A percentile compares a stretch with the other conserved stretches of the same genome.
Evolutionary conservation across 2,329 filamentous ascomycete genomes (phyloP).

Genomic region (Botrytis byssoidea): DNA sequence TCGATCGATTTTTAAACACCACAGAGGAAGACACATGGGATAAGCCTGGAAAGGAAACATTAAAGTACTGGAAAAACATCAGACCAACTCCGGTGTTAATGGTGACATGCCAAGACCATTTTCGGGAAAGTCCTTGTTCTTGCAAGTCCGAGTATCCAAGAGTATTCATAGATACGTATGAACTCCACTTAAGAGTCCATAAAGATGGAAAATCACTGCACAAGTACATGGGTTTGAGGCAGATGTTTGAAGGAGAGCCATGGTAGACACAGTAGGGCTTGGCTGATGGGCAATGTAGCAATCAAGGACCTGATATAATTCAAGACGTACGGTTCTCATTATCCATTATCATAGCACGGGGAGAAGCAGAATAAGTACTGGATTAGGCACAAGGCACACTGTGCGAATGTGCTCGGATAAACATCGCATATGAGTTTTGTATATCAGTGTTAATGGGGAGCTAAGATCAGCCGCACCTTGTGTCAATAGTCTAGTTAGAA

Average conservation of each 20-base stretch:
- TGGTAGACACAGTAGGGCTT: background rate
- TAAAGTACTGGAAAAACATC: background rate
- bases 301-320: background rate
- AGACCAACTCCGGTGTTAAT: background rate
- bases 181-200: too few relatives aligned
- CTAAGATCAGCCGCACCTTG: background rate
- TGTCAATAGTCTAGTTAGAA: too few relatives aligned
- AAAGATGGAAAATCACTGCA: background rate
- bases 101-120: accelerated
- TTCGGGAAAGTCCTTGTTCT: accelerated
- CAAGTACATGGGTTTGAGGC: background rate
- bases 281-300: background rate
- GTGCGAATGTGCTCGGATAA: background rate
- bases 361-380: background rate
- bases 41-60: background rate
- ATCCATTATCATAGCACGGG: background rate
- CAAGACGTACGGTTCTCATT: accelerated
- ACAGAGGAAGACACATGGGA: background rate
- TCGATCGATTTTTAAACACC: background rate
- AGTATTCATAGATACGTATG: too few relatives aligned
- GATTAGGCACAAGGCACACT: accelerated
- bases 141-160: background rate
- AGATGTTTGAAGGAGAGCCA: background rate
- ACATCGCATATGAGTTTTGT: background rate
- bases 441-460: background rate